Conservation (phyloP, 176 grass and related monocot species). For the Coix lacrymajobi region DNA sequence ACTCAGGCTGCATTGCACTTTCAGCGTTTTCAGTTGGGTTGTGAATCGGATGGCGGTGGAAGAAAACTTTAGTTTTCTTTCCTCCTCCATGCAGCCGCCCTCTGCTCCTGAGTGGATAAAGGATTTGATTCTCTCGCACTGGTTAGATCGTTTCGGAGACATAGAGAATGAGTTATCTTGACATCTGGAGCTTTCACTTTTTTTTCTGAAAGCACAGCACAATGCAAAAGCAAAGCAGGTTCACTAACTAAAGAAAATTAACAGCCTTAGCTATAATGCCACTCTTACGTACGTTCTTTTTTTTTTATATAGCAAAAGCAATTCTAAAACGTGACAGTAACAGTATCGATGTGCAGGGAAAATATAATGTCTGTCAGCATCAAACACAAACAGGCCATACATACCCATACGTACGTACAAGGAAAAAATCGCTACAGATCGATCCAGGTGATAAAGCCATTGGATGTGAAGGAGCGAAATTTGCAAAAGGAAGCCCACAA, state of each 20-base stretch:
- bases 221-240: neutral
- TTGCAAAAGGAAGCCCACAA: neutral
- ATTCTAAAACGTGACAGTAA: neutral
- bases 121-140: constrained; percentile 40
- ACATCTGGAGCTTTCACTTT: neutral
- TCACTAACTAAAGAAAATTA: neutral
- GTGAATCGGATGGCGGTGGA: constrained; percentile 29
- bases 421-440: neutral
- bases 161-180: constrained; percentile 7
- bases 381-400: neutral
- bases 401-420: neutral
- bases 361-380: neutral
- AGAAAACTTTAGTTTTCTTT: constrained; percentile 9
- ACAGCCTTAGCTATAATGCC: too few species aligned
- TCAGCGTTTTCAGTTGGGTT: constrained; percentile 9
- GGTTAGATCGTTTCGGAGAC: constrained; percentile 27
- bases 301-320: neutral
- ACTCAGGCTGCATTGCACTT: constrained; percentile 36
- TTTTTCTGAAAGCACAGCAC: constrained; percentile 10
- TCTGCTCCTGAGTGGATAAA: constrained; percentile 20
- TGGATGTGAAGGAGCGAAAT: neutral
- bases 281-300: neutral
- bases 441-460: neutral
- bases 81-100: constrained; percentile 5
- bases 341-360: neutral